These are phyloP conservation scores for Arachnopeziza araneosa DNA, from an alignment of 2,329 filamentous ascomycete genomes.

Conservation along the genomic window DNA sequence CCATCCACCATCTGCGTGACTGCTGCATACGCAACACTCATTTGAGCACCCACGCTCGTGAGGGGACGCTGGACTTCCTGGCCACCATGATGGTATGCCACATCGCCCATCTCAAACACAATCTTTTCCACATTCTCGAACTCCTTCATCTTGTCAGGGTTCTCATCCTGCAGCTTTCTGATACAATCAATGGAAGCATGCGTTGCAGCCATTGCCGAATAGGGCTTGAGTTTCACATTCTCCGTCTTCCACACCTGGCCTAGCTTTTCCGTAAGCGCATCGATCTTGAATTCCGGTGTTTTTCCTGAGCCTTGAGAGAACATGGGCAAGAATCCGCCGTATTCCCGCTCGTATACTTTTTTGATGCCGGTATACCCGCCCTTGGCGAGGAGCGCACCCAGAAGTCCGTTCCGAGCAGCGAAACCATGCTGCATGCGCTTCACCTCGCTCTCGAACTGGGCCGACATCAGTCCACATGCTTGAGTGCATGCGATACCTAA, in stretches of 20 bases:
- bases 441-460: constrained; percentile 35
- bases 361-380: constrained; percentile 38
- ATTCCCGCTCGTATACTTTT: constrained; percentile 36
- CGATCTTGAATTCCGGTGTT: constrained; percentile 24
- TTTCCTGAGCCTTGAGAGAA: constrained; percentile 32
- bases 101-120: constrained; percentile 27
- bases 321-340: constrained; percentile 38
- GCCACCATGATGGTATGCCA: constrained; percentile 33
- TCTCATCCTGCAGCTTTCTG: constrained; percentile 26
- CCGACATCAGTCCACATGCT: constrained; percentile 21
- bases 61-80: constrained; percentile 33
- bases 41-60: constrained; percentile 34
- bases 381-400: constrained; percentile 35
- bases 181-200: constrained; percentile 35
- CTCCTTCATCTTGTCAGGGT: constrained; percentile 25
- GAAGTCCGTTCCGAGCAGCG: constrained; percentile 38
- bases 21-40: constrained; percentile 33
- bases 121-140: constrained; percentile 29
- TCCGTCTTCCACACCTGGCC: constrained; percentile 34
- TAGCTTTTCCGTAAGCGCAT: constrained; percentile 30
- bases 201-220: constrained; percentile 34
- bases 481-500: constrained; percentile 22
- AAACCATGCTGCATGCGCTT: constrained; percentile 44
- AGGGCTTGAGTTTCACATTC: constrained; percentile 34
- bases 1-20: constrained; percentile 35